Base-by-base conservation (phyloP, 2,329 filamentous ascomycete genomes). In the Colletotrichum scovillei region DNA sequence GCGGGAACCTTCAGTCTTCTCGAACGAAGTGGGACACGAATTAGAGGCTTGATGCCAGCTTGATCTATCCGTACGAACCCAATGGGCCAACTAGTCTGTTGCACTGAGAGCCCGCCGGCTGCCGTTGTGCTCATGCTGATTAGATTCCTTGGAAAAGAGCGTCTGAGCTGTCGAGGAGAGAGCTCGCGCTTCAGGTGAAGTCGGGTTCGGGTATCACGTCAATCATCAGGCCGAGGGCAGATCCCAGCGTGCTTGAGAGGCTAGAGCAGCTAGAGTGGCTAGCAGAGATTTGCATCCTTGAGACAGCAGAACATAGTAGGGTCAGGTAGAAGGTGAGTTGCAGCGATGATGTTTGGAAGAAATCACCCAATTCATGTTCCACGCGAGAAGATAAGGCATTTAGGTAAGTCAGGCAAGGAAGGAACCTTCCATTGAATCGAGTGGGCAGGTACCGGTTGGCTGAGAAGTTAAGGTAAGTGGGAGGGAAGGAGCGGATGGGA, bases 31-130 rank as follows among this genome's bases (percentile, higher is more conserved):
- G 63, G 63, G 58, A n/a, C n/a, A 49, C n/a, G 32, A 32, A n/a
- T 22, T 71, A 26, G 28, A 66, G 60, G 67, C 60, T 73, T 66
- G 60, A 65, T 71, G 71, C 71, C 52, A 38, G 67, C 24, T 66
- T 52, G 46, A 35, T 59, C 42, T 49, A 49, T 62, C 6, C 38
- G 38, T 56, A 57, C 46, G 38, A 42, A 42, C 38, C 38, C 38
- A 42, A 42, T 19, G 38, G 38, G 38, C 30, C 52, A 70, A 35
- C 32, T 12, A 22, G 38, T 28, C 26, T 52, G 53, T 19, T 38
- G 19, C 55, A 30, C 14, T 19, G 26, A 52, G 19, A 63, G n/a
- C 55, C 58, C 59, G 69, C 24, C 26, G 26, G 28, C 28, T 24
- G 32, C 42, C 19, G 42, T 11, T 49, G 42, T n/a, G 19, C 42